A percentile compares a stretch with the other conserved stretches of the same genome.
Evolutionary conservation across 169 alveolate genomes (phyloP).

Genomic region (Miamiensis avidus): DNA sequence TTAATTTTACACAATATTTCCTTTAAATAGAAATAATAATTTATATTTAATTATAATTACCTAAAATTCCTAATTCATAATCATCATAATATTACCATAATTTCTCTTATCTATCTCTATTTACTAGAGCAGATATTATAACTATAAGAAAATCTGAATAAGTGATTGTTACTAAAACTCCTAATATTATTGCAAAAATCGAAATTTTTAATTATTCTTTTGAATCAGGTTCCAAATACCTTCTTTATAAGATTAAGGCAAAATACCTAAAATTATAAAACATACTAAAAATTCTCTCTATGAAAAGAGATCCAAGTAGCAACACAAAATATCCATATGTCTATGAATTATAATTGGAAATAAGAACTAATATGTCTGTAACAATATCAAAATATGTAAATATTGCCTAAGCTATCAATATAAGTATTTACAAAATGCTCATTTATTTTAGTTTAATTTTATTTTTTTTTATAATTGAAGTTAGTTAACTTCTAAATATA

Average conservation of each 20-base stretch:
- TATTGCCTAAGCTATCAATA: neutral
- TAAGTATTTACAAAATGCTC: neutral
- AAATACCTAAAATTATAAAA: neutral
- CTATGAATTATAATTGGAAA: no score
- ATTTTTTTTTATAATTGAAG: no score
- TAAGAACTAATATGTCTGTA: neutral
- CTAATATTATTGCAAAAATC: neutral
- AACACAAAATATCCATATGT: neutral
- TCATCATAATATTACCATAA: neutral
- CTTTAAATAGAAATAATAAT: no score
- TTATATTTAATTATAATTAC: neutral
- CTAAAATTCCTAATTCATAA: neutral
- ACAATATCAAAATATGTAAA: neutral
- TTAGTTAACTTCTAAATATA: no score
- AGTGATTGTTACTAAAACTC: neutral
- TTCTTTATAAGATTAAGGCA: neutral
- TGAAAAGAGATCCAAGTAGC: neutral
- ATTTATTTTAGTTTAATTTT: neutral
- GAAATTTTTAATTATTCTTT: neutral
- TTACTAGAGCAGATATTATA: neutral
- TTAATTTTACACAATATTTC: no score
- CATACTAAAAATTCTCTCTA: neutral
- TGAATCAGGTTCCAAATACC: neutral
- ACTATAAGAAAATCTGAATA: neutral
- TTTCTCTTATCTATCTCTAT: neutral